Conservation (phyloP, 805 yeast genomes). For the Wickerhamomyces silvicola region DNA sequence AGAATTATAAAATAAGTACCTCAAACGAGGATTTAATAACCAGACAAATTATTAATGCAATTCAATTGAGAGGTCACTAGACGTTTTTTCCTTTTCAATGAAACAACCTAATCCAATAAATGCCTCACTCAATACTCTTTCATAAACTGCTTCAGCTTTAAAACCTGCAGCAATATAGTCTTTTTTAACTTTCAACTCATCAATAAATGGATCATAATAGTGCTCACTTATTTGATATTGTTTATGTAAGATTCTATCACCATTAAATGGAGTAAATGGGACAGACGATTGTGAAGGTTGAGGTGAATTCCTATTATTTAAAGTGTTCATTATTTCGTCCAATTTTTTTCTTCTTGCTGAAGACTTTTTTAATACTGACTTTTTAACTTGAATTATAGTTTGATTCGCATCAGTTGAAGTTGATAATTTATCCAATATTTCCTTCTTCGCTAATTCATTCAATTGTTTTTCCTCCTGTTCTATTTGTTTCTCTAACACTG, state of each 20-base stretch:
- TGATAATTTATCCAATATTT: slow-evolving; percentile 47
- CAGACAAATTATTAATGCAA: slow-evolving; percentile 39
- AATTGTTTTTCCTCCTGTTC: slow-evolving; percentile 52
- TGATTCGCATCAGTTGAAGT: slow-evolving; percentile 37
- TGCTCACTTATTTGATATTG: slow-evolving; percentile 41
- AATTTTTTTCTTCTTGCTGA: slow-evolving; percentile 53
- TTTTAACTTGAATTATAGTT: slow-evolving; percentile 46
- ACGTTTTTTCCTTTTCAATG: slow-evolving; percentile 50
- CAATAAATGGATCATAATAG: slow-evolving; percentile 62
- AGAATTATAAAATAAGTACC: no score
- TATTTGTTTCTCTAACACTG: slow-evolving; percentile 54
- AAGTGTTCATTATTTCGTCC: slow-evolving; percentile 32
- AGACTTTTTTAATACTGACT: slow-evolving; percentile 53
- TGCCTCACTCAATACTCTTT: slow-evolving; percentile 78
- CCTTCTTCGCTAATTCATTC: slow-evolving; percentile 49
- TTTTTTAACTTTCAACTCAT: slow-evolving; percentile 45
- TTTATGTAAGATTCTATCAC: slow-evolving; percentile 61
- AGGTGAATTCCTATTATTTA: slow-evolving; percentile 23
- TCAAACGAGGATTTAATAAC: slow-evolving; percentile 23
- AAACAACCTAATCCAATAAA: slow-evolving; percentile 85
- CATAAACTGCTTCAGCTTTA: slow-evolving; percentile 60
- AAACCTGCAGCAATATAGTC: slow-evolving; percentile 85
- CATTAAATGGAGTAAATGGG: slow-evolving; percentile 94
- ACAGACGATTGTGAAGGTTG: slow-evolving; percentile 19
- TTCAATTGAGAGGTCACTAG: slow-evolving; percentile 40